Evolutionary conservation across 2,329 filamentous ascomycete genomes (phyloP).

Genomic region (Cladorrhinum sp.): DNA sequence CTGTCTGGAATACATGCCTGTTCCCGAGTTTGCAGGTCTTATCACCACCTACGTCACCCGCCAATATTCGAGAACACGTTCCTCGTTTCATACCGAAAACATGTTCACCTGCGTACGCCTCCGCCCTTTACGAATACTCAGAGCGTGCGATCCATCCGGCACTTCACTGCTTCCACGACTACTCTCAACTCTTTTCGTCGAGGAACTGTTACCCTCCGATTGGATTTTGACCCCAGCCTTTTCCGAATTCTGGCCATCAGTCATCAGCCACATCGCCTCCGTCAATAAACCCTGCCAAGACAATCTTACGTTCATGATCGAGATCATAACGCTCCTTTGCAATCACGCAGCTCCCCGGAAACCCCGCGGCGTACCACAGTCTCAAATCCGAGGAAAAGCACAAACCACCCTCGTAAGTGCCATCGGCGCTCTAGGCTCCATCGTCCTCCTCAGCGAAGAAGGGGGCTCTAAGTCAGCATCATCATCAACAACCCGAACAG

Average conservation of each 20-base stretch:
- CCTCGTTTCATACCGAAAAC: constrained; percentile 12
- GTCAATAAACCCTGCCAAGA: constrained; percentile 30
- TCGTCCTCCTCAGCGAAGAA: constrained; percentile 33
- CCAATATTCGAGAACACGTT: constrained; percentile 34
- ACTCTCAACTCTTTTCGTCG: constrained; percentile 36
- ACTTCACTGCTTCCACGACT: constrained; percentile 36
- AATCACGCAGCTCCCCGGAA: constrained; percentile 13
- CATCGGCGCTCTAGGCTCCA: constrained; percentile 40
- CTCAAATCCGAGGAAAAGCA: constrained; percentile 23
- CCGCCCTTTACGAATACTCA: constrained; percentile 30
- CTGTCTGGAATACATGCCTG: constrained; percentile 37
- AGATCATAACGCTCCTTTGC: constrained; percentile 35
- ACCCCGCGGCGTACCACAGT: constrained; percentile 15
- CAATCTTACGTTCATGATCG: constrained; percentile 36
- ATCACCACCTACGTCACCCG: constrained; percentile 36
- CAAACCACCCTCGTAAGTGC: constrained; percentile 42
- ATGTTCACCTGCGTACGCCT: constrained; percentile 32
- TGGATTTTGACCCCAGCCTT: constrained; percentile 47
- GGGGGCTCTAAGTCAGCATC: neutral
- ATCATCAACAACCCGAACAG: constrained; percentile 8
- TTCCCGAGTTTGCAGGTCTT: constrained; percentile 42
- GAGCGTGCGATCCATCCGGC: constrained; percentile 7
- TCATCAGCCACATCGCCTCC: constrained; percentile 36
- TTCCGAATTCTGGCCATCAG: constrained; percentile 39
- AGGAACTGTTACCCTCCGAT: constrained; percentile 36